Conservation (phyloP, 164 flowering plant genomes). For the Kalanchoe fedtschenkoi region DNA sequence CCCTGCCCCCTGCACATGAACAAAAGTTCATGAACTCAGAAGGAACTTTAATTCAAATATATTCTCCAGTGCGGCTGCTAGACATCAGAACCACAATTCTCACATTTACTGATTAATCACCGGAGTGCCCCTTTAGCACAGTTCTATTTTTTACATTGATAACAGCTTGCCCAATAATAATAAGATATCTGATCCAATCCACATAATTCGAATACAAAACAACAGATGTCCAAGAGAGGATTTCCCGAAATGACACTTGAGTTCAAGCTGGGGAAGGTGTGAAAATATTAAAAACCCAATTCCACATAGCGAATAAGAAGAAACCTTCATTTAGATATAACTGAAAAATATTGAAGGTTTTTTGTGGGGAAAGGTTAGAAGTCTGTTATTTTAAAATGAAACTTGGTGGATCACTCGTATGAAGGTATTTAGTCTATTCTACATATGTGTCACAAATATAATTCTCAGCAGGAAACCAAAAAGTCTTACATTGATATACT, state of each 20-base stretch:
- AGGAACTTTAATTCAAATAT: background rate
- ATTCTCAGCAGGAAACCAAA: too few species aligned
- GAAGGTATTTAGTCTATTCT: too few species aligned
- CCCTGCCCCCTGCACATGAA: slow-evolving; percentile 84
- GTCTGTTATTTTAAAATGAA: too few species aligned
- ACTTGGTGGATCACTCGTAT: too few species aligned
- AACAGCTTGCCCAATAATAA: too few species aligned
- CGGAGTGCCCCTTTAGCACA: background rate
- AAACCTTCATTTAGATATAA: background rate
- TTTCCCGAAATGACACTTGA: background rate
- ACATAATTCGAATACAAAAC: background rate
- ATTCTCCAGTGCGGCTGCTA: background rate
- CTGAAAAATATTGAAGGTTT: too few species aligned
- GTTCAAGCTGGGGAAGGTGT: background rate
- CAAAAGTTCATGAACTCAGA: slow-evolving; percentile 4
- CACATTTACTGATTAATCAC: background rate
- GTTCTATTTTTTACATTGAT: background rate
- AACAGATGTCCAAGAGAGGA: background rate
- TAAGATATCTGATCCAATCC: background rate
- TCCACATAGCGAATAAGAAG: background rate
- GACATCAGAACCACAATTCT: background rate
- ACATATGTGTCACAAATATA: too few species aligned
- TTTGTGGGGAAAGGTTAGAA: too few species aligned
- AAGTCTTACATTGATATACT: too few species aligned
- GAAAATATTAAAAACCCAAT: background rate